Base-by-base conservation (phyloP, 208 protist genomes). In the Leishmania tarentolae region DNA sequence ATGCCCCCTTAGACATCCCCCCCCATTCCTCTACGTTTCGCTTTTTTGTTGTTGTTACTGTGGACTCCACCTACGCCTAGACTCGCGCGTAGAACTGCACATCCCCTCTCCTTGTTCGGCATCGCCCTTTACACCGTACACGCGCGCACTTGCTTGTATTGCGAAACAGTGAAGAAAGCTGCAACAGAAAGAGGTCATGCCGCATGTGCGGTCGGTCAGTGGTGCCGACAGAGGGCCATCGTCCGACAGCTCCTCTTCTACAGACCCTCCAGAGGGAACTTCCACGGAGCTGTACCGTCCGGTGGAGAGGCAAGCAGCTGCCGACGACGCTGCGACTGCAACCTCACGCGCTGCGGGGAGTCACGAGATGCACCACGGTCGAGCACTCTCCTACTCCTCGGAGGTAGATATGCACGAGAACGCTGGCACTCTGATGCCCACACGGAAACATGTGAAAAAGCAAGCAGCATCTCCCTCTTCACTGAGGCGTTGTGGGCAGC, bases 211-310 rank as follows among this genome's bases (percentile, higher is more conserved):
- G 28, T 28, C 19, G 35, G 50, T 47, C 5, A 42, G 71, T 75
- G 50, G 50, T 24, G 17, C 73, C 46, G 56, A 52, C 68, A 44
- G 68, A 19, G 24, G n/a, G 11, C 21, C 75, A 40, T 66, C 59
- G 44, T 57, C 75, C 75, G 21, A 59, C 44, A 71, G 59, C 77
- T 81, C 77, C 19, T 68, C 61, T 52, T 81, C 82, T 47, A 78
- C 81, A 24, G 81, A 77, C 15, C 81, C 81, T 42, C 81, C 81
- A 0, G 76, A 85, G 46, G 76, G 76, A 19, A 78, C 81, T 8
- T 66, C 81, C 9, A 85, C 82, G 19, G 82, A 85, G 71, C 82
- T 81, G 76, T 81, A 84, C 56, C 75, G 61, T 7, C 79, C 50
- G 28, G 63, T 68, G 53, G 46, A 13, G 24, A 24, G 21, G 66